These are phyloP conservation scores for Colletotrichum shisoi DNA, from an alignment of 2,329 filamentous ascomycete species.

Conservation along the genomic window DNA sequence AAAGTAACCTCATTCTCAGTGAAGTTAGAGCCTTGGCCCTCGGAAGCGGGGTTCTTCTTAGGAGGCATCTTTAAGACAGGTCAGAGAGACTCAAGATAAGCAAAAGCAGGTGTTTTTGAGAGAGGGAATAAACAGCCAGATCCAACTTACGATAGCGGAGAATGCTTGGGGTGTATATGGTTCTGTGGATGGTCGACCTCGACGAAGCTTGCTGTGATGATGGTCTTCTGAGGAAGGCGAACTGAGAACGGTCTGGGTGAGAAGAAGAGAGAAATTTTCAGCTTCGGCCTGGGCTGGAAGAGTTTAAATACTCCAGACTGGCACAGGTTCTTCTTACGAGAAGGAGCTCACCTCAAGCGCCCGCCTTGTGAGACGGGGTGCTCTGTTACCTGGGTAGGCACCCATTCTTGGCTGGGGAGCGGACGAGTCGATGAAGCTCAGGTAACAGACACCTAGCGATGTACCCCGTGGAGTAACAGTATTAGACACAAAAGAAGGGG, in stretches of 20 bases:
- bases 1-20: conserved; percentile 51
- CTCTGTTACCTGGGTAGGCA: not conserved
- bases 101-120: no score
- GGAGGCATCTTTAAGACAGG: conserved; percentile 44
- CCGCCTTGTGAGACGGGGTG: conserved; percentile 1
- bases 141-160: not conserved
- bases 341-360: conserved; percentile 18
- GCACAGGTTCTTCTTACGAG: not conserved
- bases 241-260: not conserved
- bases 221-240: not conserved
- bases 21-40: conserved; percentile 42
- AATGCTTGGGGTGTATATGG: not conserved
- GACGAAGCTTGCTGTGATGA: not conserved
- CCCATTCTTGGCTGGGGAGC: not conserved
- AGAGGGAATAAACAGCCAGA: not conserved
- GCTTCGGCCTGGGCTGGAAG: not conserved
- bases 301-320: not conserved
- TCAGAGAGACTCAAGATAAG: not conserved
- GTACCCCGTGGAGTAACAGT: rapidly evolving
- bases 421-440: not conserved
- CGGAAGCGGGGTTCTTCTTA: conserved; percentile 44
- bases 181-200: not conserved
- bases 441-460: not conserved
- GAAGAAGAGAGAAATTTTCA: not conserved
- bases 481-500: not conserved